Evolutionary conservation across 2,329 filamentous ascomycete genomes (phyloP), one percentile per base, ranked within the genome.

Genomic region (Tolypocladium album): DNA sequence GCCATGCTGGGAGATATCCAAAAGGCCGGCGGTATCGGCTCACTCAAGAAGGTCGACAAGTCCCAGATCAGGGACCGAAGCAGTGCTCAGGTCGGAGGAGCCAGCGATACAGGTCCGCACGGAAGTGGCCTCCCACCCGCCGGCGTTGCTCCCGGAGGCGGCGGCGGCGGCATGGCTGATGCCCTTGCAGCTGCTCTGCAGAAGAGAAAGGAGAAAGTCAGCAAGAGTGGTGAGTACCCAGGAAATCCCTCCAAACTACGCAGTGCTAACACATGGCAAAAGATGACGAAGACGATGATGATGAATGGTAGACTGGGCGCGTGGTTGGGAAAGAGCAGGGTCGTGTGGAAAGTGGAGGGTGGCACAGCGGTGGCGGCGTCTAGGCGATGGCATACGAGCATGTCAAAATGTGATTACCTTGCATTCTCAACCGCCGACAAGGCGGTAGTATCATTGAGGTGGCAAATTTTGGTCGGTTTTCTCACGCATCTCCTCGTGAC

Each of bases 181-280:
- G 92, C 91, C 56, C 76, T 96, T 67, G 90, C 90, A 61, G 88
- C 85, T 62, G 89, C 88, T 60, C 75, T 92, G 67, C 85, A 88
- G 70, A 89, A 90, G 76, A 83, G 93, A 73, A 97, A 97, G 79
- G 86, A 91, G 74, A 96, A 96, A 80, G 93, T 97, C 72, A 90
- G 90, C 76, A 88, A 90, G 72, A 96, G 90, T 80, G 93, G 93
- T 97, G 85, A 85, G 90, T 88, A 47, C 5, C 9, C 17, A 9
- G 11, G 11, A 45, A 4, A 22, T 57, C 57, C 58, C 43, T 50
- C 27, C 27, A 55, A 47, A 56, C 17, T 27, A 12, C 15, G 39
- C 4, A 39, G 3, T 60, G 43, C 63, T 61, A 60, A 68, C 63
- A 58, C 27, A 42, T 20, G 5, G 27, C 63, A 40, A 45, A 65